Evolutionary conservation across 2,329 filamentous ascomycete species (phyloP).

Genomic region (Lecanicillium sp.): DNA sequence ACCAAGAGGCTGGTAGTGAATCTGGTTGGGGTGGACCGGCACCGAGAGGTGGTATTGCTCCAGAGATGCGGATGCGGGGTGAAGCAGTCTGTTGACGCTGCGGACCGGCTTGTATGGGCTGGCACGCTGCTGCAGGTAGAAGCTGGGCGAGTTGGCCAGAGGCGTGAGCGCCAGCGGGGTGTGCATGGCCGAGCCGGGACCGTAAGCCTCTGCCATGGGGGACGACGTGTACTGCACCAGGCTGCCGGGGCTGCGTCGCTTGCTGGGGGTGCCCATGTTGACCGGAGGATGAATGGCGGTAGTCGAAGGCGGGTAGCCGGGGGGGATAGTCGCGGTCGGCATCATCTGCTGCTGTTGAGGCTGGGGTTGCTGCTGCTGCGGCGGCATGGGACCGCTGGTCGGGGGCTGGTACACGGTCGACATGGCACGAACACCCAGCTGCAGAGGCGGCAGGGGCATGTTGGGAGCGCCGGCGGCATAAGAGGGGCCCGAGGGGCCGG

Average conservation of each 20-base stretch:
- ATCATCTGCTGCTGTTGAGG: conserved; percentile 15
- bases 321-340: conserved; percentile 13
- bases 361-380: conserved; percentile 19
- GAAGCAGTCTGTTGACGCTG: conserved; percentile 82
- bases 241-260: conserved; percentile 46
- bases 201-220: conserved; percentile 57
- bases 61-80: conserved; percentile 73
- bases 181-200: conserved; percentile 45
- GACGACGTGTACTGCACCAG: conserved; percentile 53
- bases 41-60: conserved; percentile 62
- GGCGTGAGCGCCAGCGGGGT: conserved; percentile 56
- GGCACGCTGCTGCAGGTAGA: conserved; percentile 79
- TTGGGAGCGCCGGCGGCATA: conserved; percentile 20
- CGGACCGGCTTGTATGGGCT: conserved; percentile 92
- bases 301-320: conserved; percentile 14
- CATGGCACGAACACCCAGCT: conserved; percentile 63
- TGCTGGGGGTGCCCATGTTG: conserved; percentile 46
- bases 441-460: conserved; percentile 57
- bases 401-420: conserved; percentile 64
- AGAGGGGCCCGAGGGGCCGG: not conserved
- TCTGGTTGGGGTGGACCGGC: conserved; percentile 59
- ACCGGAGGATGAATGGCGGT: conserved; percentile 18
- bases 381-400: conserved; percentile 35
- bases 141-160: conserved; percentile 74
- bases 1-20: conserved; percentile 77